A percentile compares a stretch with the other conserved stretches of the same genome.
Evolutionary conservation across 1,284 basidiomycete species (phyloP).

Genomic region (Irpex sp.): DNA sequence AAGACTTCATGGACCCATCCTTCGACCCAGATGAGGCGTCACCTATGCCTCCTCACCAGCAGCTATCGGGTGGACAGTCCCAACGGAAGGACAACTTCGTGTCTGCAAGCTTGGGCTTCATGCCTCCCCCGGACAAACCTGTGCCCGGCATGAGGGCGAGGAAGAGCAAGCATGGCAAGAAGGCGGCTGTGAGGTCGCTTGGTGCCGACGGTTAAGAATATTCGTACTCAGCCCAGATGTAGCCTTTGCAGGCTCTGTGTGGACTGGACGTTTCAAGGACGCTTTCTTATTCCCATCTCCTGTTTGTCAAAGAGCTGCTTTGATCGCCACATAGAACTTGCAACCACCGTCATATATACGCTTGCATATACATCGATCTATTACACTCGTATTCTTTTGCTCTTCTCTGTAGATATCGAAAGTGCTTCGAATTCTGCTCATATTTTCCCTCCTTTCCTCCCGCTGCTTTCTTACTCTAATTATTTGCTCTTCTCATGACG

Average conservation of each 20-base stretch:
- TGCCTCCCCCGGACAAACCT: conserved; percentile 13
- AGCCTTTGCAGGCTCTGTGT: neutral
- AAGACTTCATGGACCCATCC: conserved; percentile 16
- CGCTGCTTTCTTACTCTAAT: neutral
- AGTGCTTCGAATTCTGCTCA: neutral
- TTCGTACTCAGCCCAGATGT: neutral
- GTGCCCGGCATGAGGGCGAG: conserved; percentile 37
- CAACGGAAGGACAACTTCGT: neutral
- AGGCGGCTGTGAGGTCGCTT: conserved; percentile 38
- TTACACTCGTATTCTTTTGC: neutral
- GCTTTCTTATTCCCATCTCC: neutral
- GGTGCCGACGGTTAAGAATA: conserved; percentile 23
- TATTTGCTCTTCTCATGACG: neutral
- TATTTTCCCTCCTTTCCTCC: neutral
- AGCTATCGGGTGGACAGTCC: neutral
- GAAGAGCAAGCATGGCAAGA: conserved; percentile 40
- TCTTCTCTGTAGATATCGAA: neutral
- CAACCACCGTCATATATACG: neutral
- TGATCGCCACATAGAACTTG: neutral
- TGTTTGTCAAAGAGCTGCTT: neutral
- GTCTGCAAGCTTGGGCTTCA: conserved; percentile 8
- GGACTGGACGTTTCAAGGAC: neutral
- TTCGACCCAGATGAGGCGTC: conserved; percentile 7
- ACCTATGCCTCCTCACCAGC: neutral
- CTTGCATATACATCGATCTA: neutral